A percentile compares a stretch with the other conserved stretches of the same genome.
phyloP scores from a whole-genome alignment of 306 rosid genomes.

The Macrotyloma uniflorum region DNA sequence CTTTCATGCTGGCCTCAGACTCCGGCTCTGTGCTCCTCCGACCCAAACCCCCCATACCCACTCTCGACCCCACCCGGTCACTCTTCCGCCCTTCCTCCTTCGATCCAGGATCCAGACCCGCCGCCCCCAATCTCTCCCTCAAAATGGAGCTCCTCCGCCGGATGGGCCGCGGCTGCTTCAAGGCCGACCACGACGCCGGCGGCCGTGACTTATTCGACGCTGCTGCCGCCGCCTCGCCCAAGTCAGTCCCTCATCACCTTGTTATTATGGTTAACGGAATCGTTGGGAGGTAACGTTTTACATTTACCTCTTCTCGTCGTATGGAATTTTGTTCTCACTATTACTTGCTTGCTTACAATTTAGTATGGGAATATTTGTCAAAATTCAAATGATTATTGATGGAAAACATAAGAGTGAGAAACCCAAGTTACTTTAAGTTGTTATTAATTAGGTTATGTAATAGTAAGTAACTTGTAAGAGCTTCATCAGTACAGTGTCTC shows the following conservation, averaged over 20 bases:
- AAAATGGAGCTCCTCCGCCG: constrained; percentile 52
- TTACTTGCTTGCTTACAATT: neutral
- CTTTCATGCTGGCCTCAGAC: constrained; percentile 46
- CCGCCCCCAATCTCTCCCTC: constrained; percentile 29
- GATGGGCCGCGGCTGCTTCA: constrained; percentile 43
- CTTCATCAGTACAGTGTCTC: too few relatives aligned
- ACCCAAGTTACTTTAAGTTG: too few relatives aligned
- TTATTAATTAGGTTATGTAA: neutral
- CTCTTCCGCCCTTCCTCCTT: neutral
- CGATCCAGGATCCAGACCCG: constrained; percentile 30
- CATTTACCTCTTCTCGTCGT: too few relatives aligned
- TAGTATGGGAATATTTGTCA: neutral
- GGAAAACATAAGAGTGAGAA: neutral
- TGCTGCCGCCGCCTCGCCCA: neutral
- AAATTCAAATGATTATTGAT: neutral
- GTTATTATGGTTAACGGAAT: constrained; percentile 92
- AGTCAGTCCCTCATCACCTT: constrained; percentile 59
- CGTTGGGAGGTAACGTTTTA: constrained; percentile 61
- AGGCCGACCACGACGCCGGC: constrained; percentile 47
- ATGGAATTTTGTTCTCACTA: neutral
- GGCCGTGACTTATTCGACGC: constrained; percentile 49
- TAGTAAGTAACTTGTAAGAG: neutral
- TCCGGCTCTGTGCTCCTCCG: constrained; percentile 42
- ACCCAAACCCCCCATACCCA: constrained; percentile 26
- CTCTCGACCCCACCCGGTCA: neutral